Evolutionary conservation across 192 early-diverging fungal species (phyloP), one percentile per base, ranked within the genome.

Genomic region (Coemansia sp.): DNA sequence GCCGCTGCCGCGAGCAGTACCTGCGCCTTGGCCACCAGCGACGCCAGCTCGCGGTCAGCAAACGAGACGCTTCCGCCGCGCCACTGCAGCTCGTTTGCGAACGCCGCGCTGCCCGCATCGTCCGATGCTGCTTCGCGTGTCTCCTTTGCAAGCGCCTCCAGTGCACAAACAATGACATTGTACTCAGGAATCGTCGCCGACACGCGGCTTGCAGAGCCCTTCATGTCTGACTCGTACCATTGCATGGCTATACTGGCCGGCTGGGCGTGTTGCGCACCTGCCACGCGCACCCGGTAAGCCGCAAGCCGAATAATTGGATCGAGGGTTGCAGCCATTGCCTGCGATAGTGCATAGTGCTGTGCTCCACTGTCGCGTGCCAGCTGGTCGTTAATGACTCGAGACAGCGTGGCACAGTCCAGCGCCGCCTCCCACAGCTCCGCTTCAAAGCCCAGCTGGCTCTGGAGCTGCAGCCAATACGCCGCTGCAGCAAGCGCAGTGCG

Each of bases 381-480:
- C 21, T 48, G 59, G 47, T 68, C 59, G 58, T 60, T 65, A 25
- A 67, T 21, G 19, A 64, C 55, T 7, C 68, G 60, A 26, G 68
- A 66, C 47, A 68, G 41, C 52, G 69, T 68, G 1, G 72, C 73
- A 41, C 61, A 67, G 57, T 80, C 69, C n/a, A 80, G 59, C 23
- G 73, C 77, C 19, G 62, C 65, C 24, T 62, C 52, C 72, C 73
- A 80, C 49, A 75, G 64, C 58, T 68, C 63, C 58, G 58, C 56
- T 65, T 80, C 73, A 58, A 80, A 80, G 28, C 55, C 24, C 27
- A 71, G 53, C 69, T 74, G 73, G 59, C 60, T 64, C 28, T 64
- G 63, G 5, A 80, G 31, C 41, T 75, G 71, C 57, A 75, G 73
- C 65, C 64, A 67, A 65, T 80, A 80, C 23, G 77, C 77, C 1